These are phyloP conservation scores for Ogataea nakhonphanomensis DNA, from an alignment of 805 yeast species.

Conservation along the genomic window DNA sequence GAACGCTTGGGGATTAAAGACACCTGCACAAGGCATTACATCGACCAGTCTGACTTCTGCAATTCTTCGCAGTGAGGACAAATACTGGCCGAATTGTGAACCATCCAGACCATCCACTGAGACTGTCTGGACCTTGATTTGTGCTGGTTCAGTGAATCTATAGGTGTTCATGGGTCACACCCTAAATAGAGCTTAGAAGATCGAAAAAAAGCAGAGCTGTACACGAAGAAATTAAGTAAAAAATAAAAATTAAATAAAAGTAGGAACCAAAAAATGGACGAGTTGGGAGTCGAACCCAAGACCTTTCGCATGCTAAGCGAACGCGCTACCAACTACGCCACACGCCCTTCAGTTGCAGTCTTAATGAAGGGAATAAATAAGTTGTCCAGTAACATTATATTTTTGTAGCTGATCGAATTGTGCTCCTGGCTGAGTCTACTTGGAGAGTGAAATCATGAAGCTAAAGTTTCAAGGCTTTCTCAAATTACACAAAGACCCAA, in stretches of 20 bases:
- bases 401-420: background rate
- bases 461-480: too few relatives aligned
- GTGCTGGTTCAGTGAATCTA: slow-evolving; percentile 60
- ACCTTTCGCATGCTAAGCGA: slow-evolving; percentile 78
- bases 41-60: slow-evolving; percentile 72
- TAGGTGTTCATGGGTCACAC: slow-evolving; percentile 35
- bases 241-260: background rate
- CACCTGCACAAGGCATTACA: slow-evolving; percentile 59
- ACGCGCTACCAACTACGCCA: slow-evolving; percentile 81
- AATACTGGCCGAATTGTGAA: slow-evolving; percentile 41
- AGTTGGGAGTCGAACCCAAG: slow-evolving; percentile 77
- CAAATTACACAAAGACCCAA: too few relatives aligned
- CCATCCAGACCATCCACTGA: slow-evolving; percentile 55
- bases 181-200: background rate
- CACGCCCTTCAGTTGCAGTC: slow-evolving; percentile 47
- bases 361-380: background rate
- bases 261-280: slow-evolving; percentile 41
- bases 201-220: background rate
- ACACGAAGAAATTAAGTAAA: slow-evolving; percentile 1
- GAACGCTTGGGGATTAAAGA: slow-evolving; percentile 80
- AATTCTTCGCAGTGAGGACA: slow-evolving; percentile 42
- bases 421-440: too few relatives aligned
- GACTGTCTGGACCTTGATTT: slow-evolving; percentile 61
- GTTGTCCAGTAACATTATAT: background rate
- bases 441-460: too few relatives aligned